phyloP scores from a whole-genome alignment of 352 stramenopile genomes.

The Globisporangium abappressorium region DNA sequence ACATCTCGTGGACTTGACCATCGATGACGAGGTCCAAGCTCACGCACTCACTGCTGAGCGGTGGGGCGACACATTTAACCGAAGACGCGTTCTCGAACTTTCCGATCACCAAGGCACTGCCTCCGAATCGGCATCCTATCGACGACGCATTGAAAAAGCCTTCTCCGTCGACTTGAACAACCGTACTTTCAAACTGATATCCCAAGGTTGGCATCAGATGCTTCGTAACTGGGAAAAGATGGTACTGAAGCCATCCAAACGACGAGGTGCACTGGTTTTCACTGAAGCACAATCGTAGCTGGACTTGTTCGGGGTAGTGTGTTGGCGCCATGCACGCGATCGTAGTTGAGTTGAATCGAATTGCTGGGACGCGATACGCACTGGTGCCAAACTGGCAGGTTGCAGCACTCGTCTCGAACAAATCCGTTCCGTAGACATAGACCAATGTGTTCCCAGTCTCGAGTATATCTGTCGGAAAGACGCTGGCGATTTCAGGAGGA shows the following conservation, averaged over 20 bases:
- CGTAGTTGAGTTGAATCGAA: conserved; percentile 26
- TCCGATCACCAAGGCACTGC: background rate
- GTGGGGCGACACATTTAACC: conserved; percentile 21
- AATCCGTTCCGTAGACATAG: conserved; percentile 17
- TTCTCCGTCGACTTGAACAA: conserved; percentile 9
- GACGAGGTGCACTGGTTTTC: conserved; percentile 19
- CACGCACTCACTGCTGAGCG: conserved; percentile 9
- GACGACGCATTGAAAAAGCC: conserved; percentile 21
- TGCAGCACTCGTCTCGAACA: conserved; percentile 18
- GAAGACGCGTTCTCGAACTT: conserved; percentile 5
- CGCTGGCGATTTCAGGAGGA: conserved; percentile 11
- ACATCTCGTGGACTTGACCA: background rate
- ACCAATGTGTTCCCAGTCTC: conserved; percentile 8
- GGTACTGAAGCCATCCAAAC: conserved; percentile 18
- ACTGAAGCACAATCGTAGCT: conserved; percentile 32
- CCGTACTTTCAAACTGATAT: conserved; percentile 12
- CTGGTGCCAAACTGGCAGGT: conserved; percentile 14
- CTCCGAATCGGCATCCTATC: conserved; percentile 6
- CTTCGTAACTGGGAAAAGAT: conserved; percentile 18
- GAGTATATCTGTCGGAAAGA: conserved; percentile 10
- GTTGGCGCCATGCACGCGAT: conserved; percentile 31
- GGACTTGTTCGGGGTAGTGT: conserved; percentile 23
- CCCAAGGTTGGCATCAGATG: conserved; percentile 17
- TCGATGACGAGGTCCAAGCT: conserved; percentile 7
- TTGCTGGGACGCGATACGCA: background rate